These are phyloP conservation scores for Lentinula boryana DNA, from an alignment of 768 basidiomycete genomes.

Conservation along the genomic window DNA sequence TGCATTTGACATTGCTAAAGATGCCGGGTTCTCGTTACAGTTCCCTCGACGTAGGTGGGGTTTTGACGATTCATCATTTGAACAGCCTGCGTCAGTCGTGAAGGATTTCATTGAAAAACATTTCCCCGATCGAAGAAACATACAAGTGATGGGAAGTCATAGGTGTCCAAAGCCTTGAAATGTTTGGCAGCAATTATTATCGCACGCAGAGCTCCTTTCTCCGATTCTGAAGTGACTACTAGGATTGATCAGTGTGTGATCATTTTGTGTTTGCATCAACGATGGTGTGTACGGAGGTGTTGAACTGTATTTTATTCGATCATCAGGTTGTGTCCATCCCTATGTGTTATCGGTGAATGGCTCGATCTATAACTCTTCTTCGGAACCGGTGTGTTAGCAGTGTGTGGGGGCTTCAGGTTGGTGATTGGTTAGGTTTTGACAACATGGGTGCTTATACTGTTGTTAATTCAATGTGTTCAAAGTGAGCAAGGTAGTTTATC, in stretches of 20 bases:
- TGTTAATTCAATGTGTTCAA: conserved; percentile 89
- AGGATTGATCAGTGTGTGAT: conserved; percentile 75
- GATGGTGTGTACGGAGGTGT: conserved; percentile 81
- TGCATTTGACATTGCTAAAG: conserved; percentile 84
- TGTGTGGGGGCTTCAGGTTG: conserved; percentile 92
- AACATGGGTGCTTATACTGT: background rate
- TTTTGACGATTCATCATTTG: conserved; percentile 87
- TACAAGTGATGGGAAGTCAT: conserved; percentile 92
- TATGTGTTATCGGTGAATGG: conserved; percentile 63
- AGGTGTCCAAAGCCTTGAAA: conserved; percentile 81
- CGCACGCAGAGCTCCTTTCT: conserved; percentile 66
- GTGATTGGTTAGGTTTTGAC: conserved; percentile 48
- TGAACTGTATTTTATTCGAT: conserved; percentile 79
- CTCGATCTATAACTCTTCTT: conserved; percentile 50
- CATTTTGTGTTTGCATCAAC: conserved; percentile 55
- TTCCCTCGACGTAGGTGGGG: conserved; percentile 91
- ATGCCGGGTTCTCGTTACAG: conserved; percentile 77
- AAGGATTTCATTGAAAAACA: conserved; percentile 63
- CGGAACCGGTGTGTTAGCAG: conserved; percentile 44
- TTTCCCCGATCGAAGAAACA: conserved; percentile 67
- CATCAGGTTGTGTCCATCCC: conserved; percentile 82
- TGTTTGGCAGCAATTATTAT: conserved; percentile 91
- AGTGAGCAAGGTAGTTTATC: conserved; percentile 48
- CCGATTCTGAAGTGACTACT: conserved; percentile 18
- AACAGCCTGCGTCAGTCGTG: conserved; percentile 68